phyloP scores from a whole-genome alignment of 2,329 filamentous ascomycete species.

The Tolypocladium inflatum region DNA sequence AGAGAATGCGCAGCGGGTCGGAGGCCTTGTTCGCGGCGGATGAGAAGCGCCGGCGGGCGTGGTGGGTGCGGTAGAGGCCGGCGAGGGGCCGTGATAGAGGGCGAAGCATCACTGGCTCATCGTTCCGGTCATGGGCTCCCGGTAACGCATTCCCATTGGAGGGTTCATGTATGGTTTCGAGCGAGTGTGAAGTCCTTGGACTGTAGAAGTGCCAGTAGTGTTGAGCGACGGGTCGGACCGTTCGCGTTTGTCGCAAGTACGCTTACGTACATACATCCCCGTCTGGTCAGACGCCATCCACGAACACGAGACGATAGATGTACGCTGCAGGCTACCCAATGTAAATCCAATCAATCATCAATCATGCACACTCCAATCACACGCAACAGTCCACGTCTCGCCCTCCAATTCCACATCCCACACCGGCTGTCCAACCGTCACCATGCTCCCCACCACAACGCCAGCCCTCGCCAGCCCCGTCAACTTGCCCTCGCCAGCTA shows the following conservation, averaged over 20 bases:
- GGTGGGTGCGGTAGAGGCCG: slow-evolving; percentile 3
- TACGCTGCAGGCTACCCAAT: not conserved
- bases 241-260: slow-evolving; percentile 24
- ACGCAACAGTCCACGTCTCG: slow-evolving; percentile 26
- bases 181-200: not conserved
- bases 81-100: slow-evolving; percentile 3
- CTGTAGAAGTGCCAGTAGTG: not conserved
- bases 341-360: not conserved
- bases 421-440: slow-evolving; percentile 23
- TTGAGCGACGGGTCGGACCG: not conserved
- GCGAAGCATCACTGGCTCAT: slow-evolving; percentile 10
- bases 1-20: slow-evolving; percentile 71
- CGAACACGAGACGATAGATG: not conserved
- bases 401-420: slow-evolving; percentile 28
- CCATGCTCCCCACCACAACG: slow-evolving; percentile 18
- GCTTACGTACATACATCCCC: slow-evolving; percentile 22
- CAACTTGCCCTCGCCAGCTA: slow-evolving; percentile 27
- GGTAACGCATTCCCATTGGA: not conserved
- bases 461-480: slow-evolving; percentile 22
- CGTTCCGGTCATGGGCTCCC: not conserved
- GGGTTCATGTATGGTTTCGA: not conserved
- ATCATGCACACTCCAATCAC: slow-evolving; percentile 22
- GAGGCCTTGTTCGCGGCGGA: slow-evolving; percentile 15
- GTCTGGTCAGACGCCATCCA: not conserved
- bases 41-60: slow-evolving; percentile 9